These are phyloP conservation scores for Camellia oleifera DNA, from an alignment of 179 eudicot genomes.

Conservation along the genomic window DNA sequence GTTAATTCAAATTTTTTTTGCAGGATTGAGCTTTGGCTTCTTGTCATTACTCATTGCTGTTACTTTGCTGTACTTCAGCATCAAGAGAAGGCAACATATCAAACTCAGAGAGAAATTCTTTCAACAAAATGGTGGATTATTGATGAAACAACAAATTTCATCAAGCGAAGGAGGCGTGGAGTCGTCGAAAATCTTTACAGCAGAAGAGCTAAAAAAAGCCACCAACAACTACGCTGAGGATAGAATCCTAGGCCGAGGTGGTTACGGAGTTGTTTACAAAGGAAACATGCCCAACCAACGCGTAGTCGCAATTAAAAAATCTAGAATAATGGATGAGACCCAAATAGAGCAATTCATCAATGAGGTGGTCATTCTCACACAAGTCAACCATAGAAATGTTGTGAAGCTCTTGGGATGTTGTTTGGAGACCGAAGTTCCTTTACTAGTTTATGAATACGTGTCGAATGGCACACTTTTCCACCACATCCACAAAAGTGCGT, in stretches of 20 bases:
- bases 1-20: background rate
- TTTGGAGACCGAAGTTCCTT: slow-evolving; percentile 17
- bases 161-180: slow-evolving; percentile 18
- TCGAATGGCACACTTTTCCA: slow-evolving; percentile 13
- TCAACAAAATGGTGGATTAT: slow-evolving; percentile 31
- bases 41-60: background rate
- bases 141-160: slow-evolving; percentile 30
- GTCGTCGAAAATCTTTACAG: slow-evolving; percentile 24
- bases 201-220: slow-evolving; percentile 29
- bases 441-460: slow-evolving; percentile 16
- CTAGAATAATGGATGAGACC: slow-evolving; percentile 15
- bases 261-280: slow-evolving; percentile 25
- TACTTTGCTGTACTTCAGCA: slow-evolving; percentile 21
- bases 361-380: slow-evolving; percentile 19
- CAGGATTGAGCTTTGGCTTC: slow-evolving; percentile 10
- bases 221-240: slow-evolving; percentile 37
- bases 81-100: slow-evolving; percentile 16
- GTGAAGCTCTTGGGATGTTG: slow-evolving; percentile 20
- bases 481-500: background rate
- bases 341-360: slow-evolving; percentile 20
- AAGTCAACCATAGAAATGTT: slow-evolving; percentile 21
- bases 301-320: slow-evolving; percentile 13
- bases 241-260: slow-evolving; percentile 25
- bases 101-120: slow-evolving; percentile 35
- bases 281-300: slow-evolving; percentile 7